Evolutionary conservation across 345 rosid genomes (phyloP), one percentile per base, ranked within the genome.

Genomic region (Dimocarpus longan): DNA sequence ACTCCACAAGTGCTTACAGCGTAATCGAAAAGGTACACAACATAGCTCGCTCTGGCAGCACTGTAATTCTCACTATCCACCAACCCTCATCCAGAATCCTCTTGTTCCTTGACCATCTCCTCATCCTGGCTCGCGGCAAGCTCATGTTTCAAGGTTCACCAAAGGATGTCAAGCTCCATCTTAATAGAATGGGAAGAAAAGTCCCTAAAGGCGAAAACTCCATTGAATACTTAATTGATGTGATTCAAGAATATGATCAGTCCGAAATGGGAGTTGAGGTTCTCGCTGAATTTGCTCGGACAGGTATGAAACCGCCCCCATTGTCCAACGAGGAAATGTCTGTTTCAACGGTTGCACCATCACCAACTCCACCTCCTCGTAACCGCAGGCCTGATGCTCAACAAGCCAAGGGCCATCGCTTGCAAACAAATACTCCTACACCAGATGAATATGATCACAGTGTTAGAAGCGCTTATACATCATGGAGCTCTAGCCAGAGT

Each of bases 141-240:
- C 91, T 91, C 78, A 88, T 91, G 92, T 89, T 76, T 76, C 93
- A 91, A 79, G 95, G 95, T 6, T 71, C 90, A 1, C 93, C 93
- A 0, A 85, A 81, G 40, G 91, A 89, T 59, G 90, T 88, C 10
- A 66, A 84, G 43, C 90, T 87, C 18, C 89, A 88, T 85, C 83
- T 91, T 1, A 81, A 66, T 11, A 82, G 91, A 39, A 85, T 89
- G 92, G 90, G 91, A 44, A 68, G 89, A 22, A 88, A 85, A 79
- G 87, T 89, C 12, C 89, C 93, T 15, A 85, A 80, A 54, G 95
- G 93, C 0, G 93, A 91, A 67, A 89, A 79, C 83, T 73, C 91
- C 0, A 85, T 91, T 59, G 95, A 89, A 86, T 80, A 86, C 80
- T 68, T 89, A 3, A 89, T 91, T 42, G 93, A 91, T 80, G 88